Evolutionary conservation across 148 eudicot species (phyloP).

Genomic region (Dysphania ambrosioides): DNA sequence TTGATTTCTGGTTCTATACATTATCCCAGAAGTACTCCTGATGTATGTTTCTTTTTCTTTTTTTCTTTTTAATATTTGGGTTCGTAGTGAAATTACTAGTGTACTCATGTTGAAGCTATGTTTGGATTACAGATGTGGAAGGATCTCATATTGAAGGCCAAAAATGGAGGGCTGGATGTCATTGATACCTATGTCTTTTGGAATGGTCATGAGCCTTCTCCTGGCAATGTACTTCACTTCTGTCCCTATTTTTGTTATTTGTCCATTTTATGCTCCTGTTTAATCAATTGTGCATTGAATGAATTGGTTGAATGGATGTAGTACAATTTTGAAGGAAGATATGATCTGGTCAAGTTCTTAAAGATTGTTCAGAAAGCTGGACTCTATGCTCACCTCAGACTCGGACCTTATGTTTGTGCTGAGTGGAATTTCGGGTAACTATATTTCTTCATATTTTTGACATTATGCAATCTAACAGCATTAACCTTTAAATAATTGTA

Average conservation of each 20-base stretch:
- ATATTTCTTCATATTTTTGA: too few relatives aligned
- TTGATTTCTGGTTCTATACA: slow-evolving; percentile 86
- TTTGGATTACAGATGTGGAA: slow-evolving; percentile 97
- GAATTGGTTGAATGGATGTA: slow-evolving; percentile 28
- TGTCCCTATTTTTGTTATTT: background rate
- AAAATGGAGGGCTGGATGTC: slow-evolving; percentile 77
- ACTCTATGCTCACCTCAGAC: slow-evolving; percentile 77
- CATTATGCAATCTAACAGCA: too few relatives aligned
- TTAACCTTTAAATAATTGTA: too few relatives aligned
- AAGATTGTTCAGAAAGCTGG: slow-evolving; percentile 86
- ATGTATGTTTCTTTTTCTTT: slow-evolving; percentile 35
- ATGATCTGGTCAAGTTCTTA: slow-evolving; percentile 71
- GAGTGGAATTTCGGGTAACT: slow-evolving; percentile 91
- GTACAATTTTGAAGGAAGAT: slow-evolving; percentile 88
- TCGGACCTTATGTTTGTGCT: slow-evolving; percentile 95
- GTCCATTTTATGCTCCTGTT: background rate
- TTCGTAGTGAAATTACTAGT: too few relatives aligned
- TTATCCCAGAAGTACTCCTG: slow-evolving; percentile 93
- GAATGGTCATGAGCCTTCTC: slow-evolving; percentile 88
- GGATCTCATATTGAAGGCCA: slow-evolving; percentile 83
- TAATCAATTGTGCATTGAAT: background rate
- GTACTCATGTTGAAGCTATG: too few relatives aligned
- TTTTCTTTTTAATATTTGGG: background rate
- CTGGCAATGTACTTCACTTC: slow-evolving; percentile 58
- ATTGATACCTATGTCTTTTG: slow-evolving; percentile 89